These are phyloP conservation scores for Chaetoceros muelleri DNA, from an alignment of 108 stramenopile genomes.

Conservation along the genomic window DNA sequence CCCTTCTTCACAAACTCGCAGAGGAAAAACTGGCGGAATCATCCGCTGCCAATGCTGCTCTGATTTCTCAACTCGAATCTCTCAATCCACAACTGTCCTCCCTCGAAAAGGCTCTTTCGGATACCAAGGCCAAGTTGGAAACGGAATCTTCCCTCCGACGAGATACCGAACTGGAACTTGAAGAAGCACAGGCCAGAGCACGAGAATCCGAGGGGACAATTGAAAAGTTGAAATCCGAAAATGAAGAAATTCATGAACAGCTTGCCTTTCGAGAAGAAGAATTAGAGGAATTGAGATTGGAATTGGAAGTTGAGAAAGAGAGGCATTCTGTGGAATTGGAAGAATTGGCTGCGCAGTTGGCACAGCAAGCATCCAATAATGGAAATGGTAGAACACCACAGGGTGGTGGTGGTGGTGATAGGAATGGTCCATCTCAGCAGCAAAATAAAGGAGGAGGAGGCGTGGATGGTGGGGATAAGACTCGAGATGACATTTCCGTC, in stretches of 20 bases:
- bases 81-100: slow-evolving; percentile 73
- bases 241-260: slow-evolving; percentile 70
- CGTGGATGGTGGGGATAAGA: no score
- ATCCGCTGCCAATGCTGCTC: slow-evolving; percentile 66
- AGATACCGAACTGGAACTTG: slow-evolving; percentile 61
- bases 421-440: not conserved
- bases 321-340: slow-evolving; percentile 54
- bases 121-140: slow-evolving; percentile 40
- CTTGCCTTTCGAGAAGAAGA: slow-evolving; percentile 78
- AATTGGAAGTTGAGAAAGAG: slow-evolving; percentile 68
- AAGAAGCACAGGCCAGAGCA: slow-evolving; percentile 61
- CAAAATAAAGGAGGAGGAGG: slow-evolving; percentile 1
- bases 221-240: slow-evolving; percentile 54
- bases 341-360: slow-evolving; percentile 33
- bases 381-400: slow-evolving; percentile 1
- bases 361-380: slow-evolving; percentile 1
- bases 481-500: not conserved
- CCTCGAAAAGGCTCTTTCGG: slow-evolving; percentile 60
- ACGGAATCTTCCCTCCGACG: slow-evolving; percentile 59
- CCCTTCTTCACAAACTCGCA: slow-evolving; percentile 12
- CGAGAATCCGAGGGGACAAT: slow-evolving; percentile 60
- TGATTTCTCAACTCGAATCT: slow-evolving; percentile 72
- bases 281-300: slow-evolving; percentile 63
- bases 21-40: slow-evolving; percentile 78
- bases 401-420: not conserved